phyloP scores from a whole-genome alignment of 2,329 filamentous ascomycete species.

The Calonectria hongkongensis region DNA sequence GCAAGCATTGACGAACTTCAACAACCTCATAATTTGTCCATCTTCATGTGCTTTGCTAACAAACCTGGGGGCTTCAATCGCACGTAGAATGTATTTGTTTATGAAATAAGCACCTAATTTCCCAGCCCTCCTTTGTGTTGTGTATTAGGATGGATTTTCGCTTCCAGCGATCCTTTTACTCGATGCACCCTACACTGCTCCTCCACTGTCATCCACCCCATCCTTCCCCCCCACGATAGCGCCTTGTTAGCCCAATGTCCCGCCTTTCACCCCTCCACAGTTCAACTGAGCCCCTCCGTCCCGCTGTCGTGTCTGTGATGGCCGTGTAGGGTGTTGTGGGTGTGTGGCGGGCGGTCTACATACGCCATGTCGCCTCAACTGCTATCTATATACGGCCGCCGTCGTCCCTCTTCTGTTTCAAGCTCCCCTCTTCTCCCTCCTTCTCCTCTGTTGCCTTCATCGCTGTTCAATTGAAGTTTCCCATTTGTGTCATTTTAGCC shows the following conservation, averaged over 20 bases:
- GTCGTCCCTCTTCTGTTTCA: slow-evolving; percentile 21
- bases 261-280: slow-evolving; percentile 8
- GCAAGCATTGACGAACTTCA: slow-evolving; percentile 1
- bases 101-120: background rate
- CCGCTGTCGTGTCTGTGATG: slow-evolving; percentile 2
- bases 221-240: slow-evolving; percentile 17
- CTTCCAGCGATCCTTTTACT: slow-evolving; percentile 18
- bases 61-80: background rate
- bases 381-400: slow-evolving; percentile 34
- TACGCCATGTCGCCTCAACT: slow-evolving; percentile 1
- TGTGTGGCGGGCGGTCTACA: slow-evolving; percentile 15
- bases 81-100: background rate
- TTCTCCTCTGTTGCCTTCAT: slow-evolving; percentile 39
- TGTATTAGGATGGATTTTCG: slow-evolving; percentile 1
- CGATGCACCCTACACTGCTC: slow-evolving; percentile 28
- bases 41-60: slow-evolving; percentile 8
- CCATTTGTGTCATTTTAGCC: background rate
- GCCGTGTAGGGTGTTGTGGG: background rate
- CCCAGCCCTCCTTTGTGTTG: background rate
- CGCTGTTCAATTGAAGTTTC: background rate
- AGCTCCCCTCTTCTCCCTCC: slow-evolving; percentile 35
- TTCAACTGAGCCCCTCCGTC: background rate
- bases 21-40: background rate
- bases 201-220: background rate
- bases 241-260: slow-evolving; percentile 9